Base-by-base conservation (phyloP, 2,329 filamentous ascomycete genomes). In the Fusarium subglutinans region DNA sequence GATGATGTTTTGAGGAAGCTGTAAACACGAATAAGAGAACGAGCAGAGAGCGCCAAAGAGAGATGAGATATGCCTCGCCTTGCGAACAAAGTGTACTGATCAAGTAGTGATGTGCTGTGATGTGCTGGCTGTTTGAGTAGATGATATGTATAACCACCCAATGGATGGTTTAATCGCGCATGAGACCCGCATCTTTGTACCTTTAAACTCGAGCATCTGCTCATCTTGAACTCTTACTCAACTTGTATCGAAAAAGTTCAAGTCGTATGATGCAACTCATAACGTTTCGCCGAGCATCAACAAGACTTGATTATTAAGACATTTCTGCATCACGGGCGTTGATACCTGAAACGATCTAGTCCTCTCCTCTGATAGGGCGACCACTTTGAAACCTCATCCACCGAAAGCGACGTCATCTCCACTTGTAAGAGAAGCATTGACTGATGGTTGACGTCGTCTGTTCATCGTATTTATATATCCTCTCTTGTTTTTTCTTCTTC, bases 371-470 rank as follows among this genome's bases (percentile, higher is more conserved):
- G 70, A 73, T 73, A 74, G 71, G 71, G 24, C 40, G 44, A 69
- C 9, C 38, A 38, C 44, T 24, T 35, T 38, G 38, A 70, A 54
- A 43, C 57, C 40, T 64, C 63, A 72, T 56, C 63, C 69, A 72
- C 69, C 57, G 44, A 60, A 58, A 48, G 43, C 69, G 69, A 72
- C 70, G 70, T 72, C 70, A 72, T 69, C 58, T 70, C 67, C 69
- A 68, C 68, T 61, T 74, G 54, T 72, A 74, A 69, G 55, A 68
- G 48, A 51, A 24, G 58, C 54, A 58, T 50, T 58, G 50, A 63
- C 60, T 65, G 63, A 70, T 47, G 50, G 24, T 66, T 62, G 35
- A 68, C 65, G 63, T 70, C 50, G 48, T 41, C 54, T 24, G 30
- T 59, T 44, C 41, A 35, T 41, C 35, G 26, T 48, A 50, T 57